Percentiles rank a stretch among this genome's conserved stretches.
Evolutionary conservation across 495 filamentous ascomycete genomes (phyloP).

Genomic region (Aspergillus panamensis): DNA sequence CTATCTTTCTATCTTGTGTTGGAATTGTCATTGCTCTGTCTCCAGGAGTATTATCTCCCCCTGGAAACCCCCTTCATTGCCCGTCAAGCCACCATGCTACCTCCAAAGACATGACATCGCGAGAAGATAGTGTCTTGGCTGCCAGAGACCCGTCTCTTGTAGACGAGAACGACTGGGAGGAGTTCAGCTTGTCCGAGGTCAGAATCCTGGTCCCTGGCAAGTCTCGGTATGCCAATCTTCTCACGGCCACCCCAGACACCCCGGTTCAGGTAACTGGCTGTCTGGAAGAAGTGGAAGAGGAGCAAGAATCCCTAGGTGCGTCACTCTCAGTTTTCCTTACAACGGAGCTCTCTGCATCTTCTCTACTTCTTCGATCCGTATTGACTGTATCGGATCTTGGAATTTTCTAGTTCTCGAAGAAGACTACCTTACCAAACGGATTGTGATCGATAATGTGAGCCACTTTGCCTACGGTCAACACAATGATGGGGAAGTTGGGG

Average conservation of each 20-base stretch:
- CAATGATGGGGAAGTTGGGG: constrained; percentile 53
- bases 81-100: constrained; percentile 29
- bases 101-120: constrained; percentile 44
- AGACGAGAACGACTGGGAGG: constrained; percentile 59
- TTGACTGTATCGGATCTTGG: neutral
- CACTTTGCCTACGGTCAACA: constrained; percentile 69
- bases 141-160: constrained; percentile 50
- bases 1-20: neutral
- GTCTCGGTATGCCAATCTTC: constrained; percentile 49
- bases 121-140: constrained; percentile 54
- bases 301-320: constrained; percentile 42
- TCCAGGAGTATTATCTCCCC: constrained; percentile 1
- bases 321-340: constrained; percentile 9
- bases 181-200: constrained; percentile 53
- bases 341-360: neutral
- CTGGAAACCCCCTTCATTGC: constrained; percentile 5
- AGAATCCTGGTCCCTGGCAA: constrained; percentile 49
- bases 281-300: constrained; percentile 46
- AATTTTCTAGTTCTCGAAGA: constrained; percentile 43
- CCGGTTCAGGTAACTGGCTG: constrained; percentile 55
- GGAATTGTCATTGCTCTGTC: neutral
- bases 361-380: neutral
- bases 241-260: constrained; percentile 49
- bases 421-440: constrained; percentile 47
- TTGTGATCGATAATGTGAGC: constrained; percentile 61